phyloP scores from a whole-genome alignment of 129 eudicot genomes.

The Heracleum sosnowskyi region DNA sequence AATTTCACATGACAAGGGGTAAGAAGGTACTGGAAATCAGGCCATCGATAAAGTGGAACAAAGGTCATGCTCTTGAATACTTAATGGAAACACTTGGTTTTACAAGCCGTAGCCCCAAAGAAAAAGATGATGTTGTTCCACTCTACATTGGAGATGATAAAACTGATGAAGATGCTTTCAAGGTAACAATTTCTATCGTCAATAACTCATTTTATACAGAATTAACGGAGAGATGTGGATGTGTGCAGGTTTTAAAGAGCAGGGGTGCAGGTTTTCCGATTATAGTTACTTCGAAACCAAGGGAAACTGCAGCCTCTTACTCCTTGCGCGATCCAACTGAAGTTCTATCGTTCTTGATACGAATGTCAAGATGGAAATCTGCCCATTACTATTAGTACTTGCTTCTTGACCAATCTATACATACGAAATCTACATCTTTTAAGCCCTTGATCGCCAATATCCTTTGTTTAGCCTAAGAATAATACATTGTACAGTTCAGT shows the following conservation, averaged over 20 bases:
- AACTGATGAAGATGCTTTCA: slow-evolving; percentile 86
- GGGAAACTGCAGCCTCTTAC: slow-evolving; percentile 50
- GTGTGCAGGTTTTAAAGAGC: slow-evolving; percentile 38
- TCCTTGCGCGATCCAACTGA: slow-evolving; percentile 63
- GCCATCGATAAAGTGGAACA: slow-evolving; percentile 84
- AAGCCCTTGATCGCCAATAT: background rate
- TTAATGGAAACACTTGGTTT: slow-evolving; percentile 57
- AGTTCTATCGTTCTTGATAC: slow-evolving; percentile 53
- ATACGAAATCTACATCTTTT: background rate
- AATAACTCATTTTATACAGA: no score
- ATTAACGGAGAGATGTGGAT: background rate
- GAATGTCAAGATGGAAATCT: slow-evolving; percentile 45
- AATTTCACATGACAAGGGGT: slow-evolving; percentile 58
- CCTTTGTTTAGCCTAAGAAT: background rate
- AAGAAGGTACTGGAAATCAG: slow-evolving; percentile 64
- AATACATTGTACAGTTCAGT: background rate
- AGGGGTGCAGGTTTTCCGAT: slow-evolving; percentile 54
- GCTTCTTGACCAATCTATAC: background rate
- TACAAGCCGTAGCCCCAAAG: slow-evolving; percentile 13
- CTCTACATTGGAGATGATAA: slow-evolving; percentile 71
- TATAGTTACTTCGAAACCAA: slow-evolving; percentile 50
- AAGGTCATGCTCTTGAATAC: slow-evolving; percentile 66
- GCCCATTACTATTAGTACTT: background rate
- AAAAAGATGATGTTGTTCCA: slow-evolving; percentile 42
- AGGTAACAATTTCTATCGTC: no score